phyloP scores from a whole-genome alignment of 441 rosid genomes.

The Bocquillonia castaneifolia region DNA sequence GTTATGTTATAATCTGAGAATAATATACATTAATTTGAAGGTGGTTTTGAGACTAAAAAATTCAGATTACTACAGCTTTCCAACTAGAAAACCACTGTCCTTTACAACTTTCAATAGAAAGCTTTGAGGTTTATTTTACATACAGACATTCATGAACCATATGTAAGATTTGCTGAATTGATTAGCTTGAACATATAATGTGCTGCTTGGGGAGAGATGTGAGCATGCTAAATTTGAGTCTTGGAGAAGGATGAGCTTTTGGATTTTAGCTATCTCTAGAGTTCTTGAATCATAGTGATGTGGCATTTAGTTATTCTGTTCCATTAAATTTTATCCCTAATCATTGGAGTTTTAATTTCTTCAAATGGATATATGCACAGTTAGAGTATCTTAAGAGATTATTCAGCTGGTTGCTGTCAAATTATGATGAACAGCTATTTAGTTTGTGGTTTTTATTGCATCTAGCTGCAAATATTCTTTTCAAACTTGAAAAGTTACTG shows the following conservation, averaged over 20 bases:
- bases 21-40: neutral
- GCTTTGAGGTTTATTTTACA: neutral
- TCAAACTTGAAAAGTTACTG: neutral
- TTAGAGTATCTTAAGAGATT: neutral
- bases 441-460: neutral
- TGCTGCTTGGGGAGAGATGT: neutral
- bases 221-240: neutral
- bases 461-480: neutral
- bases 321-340: neutral
- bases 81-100: neutral
- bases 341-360: neutral
- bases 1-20: neutral
- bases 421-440: neutral
- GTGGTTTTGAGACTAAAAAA: neutral
- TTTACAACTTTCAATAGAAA: neutral
- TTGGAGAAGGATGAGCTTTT: neutral
- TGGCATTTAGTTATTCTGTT: neutral
- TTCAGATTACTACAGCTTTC: neutral
- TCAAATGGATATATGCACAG: neutral
- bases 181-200: neutral
- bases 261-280: neutral
- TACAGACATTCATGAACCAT: neutral
- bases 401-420: neutral
- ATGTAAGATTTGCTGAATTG: neutral
- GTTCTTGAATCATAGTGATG: too few species aligned